phyloP scores from a whole-genome alignment of 306 rosid genomes.

The Potentilla sterilis region DNA sequence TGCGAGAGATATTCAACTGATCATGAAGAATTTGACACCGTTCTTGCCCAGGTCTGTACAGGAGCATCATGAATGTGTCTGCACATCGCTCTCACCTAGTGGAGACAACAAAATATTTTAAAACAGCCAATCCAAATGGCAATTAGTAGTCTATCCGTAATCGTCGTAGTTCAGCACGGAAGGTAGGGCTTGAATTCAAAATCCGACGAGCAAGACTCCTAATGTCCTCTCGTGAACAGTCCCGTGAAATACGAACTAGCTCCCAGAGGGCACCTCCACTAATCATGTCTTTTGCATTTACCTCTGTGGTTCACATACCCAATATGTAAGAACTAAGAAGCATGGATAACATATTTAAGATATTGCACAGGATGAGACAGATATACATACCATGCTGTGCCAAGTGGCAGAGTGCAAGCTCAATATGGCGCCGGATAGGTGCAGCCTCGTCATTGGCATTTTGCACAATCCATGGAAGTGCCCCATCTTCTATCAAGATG shows the following conservation, averaged over 20 bases:
- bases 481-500: slow-evolving; percentile 88
- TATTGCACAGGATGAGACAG: not conserved
- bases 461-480: slow-evolving; percentile 96
- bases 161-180: slow-evolving; percentile 77
- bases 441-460: slow-evolving; percentile 85
- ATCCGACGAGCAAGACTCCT: slow-evolving; percentile 82
- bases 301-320: slow-evolving; percentile 52
- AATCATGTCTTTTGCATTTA: slow-evolving; percentile 90
- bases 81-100: slow-evolving; percentile 20
- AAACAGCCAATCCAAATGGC: not conserved
- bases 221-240: slow-evolving; percentile 93
- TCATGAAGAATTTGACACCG: not conserved
- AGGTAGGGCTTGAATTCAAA: slow-evolving; percentile 60
- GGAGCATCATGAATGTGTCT: slow-evolving; percentile 16
- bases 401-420: slow-evolving; percentile 96
- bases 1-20: slow-evolving; percentile 20
- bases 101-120: slow-evolving; percentile 6
- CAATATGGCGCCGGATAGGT: slow-evolving; percentile 97
- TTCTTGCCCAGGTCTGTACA: slow-evolving; percentile 20
- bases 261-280: slow-evolving; percentile 99
- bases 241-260: slow-evolving; percentile 90
- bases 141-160: slow-evolving; percentile 65
- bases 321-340: not conserved
- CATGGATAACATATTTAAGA: not conserved
- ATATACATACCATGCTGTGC: slow-evolving; percentile 82